These are phyloP conservation scores for Theobroma grandiflorum DNA, from an alignment of 441 rosid genomes.

Conservation along the genomic window DNA sequence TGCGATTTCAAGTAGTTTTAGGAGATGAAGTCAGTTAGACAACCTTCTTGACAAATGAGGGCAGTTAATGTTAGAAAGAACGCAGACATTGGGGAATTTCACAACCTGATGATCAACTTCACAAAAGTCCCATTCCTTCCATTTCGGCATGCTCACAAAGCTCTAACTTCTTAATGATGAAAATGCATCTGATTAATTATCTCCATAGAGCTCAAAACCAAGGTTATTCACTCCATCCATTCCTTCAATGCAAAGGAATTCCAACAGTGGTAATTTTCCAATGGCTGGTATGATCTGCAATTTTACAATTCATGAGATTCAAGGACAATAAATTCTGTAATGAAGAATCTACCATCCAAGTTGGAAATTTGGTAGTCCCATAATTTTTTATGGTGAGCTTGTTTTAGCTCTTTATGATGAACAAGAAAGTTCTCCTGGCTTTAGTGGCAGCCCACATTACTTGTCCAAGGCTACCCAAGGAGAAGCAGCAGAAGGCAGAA, in stretches of 20 bases:
- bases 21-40: not conserved
- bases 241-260: constrained; percentile 9
- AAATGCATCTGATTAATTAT: constrained; percentile 2
- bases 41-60: constrained; percentile 3
- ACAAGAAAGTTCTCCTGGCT: not conserved
- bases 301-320: constrained; percentile 15
- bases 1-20: no score
- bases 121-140: constrained; percentile 26
- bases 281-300: constrained; percentile 19
- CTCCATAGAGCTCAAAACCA: constrained; percentile 28
- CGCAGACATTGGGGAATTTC: constrained; percentile 10
- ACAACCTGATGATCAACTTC: not conserved
- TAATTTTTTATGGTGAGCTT: constrained; percentile 18
- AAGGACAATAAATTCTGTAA: not conserved
- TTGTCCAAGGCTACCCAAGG: no score
- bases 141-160: constrained; percentile 26
- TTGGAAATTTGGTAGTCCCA: constrained; percentile 25
- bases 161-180: constrained; percentile 19
- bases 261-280: constrained; percentile 25
- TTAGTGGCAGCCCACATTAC: no score
- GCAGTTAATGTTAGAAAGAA: constrained; percentile 20
- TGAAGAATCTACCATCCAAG: constrained; percentile 20
- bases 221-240: constrained; percentile 22
- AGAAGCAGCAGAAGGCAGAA: no score
- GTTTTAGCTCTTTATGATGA: constrained; percentile 19